Base-by-base conservation (phyloP, 768 basidiomycete species). In the Suillus subluteus region DNA sequence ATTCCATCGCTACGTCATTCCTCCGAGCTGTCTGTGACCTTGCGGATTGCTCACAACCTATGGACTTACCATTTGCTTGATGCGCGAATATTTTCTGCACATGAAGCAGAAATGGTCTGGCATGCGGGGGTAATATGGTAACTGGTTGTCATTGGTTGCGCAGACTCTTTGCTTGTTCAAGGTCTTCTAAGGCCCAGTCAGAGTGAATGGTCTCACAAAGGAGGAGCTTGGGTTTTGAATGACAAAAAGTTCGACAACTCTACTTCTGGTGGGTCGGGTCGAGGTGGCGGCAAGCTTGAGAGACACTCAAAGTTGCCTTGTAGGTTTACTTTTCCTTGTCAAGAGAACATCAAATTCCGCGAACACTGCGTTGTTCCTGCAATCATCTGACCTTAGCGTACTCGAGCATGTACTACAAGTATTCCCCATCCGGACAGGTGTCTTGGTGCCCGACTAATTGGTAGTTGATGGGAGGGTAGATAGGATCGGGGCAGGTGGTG, bases 341-440 rank as follows among this genome's bases (percentile, higher is more conserved):
- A 61, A 61, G 21, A 41, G 11, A 21, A n/a, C 56, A 43, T 71
- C 71, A 18, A 74, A 73, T 46, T 68, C 73, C 38, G 43, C 74
- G n/a, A 70, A 76, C 26, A 70, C 81, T 7, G 74, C 79, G 48
- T 76, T 94, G 8, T 87, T 94, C 69, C 76, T 95, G 32, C 78
- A 88, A 16, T 87, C 86, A 18, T 84, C 85, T 5, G 87, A 89
- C 68, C 69, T 70, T 0, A 70, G 75, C 1, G 89, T 88, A 3
- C 79, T 94, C 6, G 95, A 96, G 75, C 81, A 88, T 63, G 87
- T 84, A 1, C 75, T 84, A 2, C 84, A 91, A 55, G 77, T 95
- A n/a, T 91, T 96, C 73, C 95, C 95, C 6, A 85, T 93, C 32
- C 87, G 95, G 23, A 97, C 95, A 2, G 94, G 94, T 4, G 82